Conservation (phyloP, 1,284 basidiomycete species). For the Ganoderma meredithae region DNA sequence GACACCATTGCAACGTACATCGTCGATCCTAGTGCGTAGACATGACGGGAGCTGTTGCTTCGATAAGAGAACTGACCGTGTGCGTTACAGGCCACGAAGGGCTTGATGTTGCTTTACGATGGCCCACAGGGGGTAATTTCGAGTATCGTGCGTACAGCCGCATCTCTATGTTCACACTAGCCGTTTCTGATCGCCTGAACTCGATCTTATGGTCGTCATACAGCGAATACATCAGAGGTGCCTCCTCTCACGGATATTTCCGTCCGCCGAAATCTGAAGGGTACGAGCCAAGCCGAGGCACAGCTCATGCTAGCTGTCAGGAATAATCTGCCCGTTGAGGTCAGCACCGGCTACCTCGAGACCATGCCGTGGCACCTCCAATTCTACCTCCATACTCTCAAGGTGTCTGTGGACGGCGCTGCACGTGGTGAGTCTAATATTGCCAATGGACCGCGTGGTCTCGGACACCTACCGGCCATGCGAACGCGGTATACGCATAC, state of each 20-base stretch:
- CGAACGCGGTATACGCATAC: slow-evolving; percentile 11
- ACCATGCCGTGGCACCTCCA: slow-evolving; percentile 94
- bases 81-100: slow-evolving; percentile 31
- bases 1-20: slow-evolving; percentile 54
- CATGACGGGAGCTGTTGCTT: slow-evolving; percentile 2
- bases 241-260: slow-evolving; percentile 53
- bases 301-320: slow-evolving; percentile 73
- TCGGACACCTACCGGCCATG: not conserved
- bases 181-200: slow-evolving; percentile 10
- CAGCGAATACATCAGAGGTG: slow-evolving; percentile 38
- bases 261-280: slow-evolving; percentile 76
- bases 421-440: slow-evolving; percentile 51
- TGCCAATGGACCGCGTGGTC: not conserved
- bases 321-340: slow-evolving; percentile 63
- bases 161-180: not conserved
- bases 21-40: slow-evolving; percentile 52
- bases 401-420: slow-evolving; percentile 47
- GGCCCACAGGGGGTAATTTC: slow-evolving; percentile 60
- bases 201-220: slow-evolving; percentile 30
- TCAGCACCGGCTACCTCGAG: slow-evolving; percentile 83
- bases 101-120: slow-evolving; percentile 63
- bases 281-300: slow-evolving; percentile 81
- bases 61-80: slow-evolving; percentile 5
- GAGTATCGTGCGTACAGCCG: slow-evolving; percentile 56
- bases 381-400: slow-evolving; percentile 87